A percentile compares a stretch with the other conserved stretches of the same genome.
These are phyloP conservation scores for Aspergillus sp. DNA, from an alignment of 2,329 filamentous ascomycete genomes.

Conservation along the genomic window DNA sequence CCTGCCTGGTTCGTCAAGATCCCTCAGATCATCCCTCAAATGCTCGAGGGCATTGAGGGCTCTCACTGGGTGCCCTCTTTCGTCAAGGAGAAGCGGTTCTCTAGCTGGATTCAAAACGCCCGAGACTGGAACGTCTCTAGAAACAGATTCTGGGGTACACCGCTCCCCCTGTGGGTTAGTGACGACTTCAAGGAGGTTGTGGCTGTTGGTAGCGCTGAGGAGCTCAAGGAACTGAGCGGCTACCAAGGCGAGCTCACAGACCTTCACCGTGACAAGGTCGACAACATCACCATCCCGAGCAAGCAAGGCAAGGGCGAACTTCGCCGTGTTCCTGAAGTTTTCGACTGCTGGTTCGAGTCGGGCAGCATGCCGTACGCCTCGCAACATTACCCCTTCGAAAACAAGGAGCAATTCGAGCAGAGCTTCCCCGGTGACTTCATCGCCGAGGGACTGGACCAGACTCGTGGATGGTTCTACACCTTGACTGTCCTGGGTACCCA, in stretches of 20 bases:
- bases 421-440: slow-evolving; percentile 93
- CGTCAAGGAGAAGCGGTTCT: slow-evolving; percentile 88
- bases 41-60: slow-evolving; percentile 85
- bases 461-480: slow-evolving; percentile 96
- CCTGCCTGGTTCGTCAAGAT: slow-evolving; percentile 96
- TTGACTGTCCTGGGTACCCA: slow-evolving; percentile 84
- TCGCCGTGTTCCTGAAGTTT: slow-evolving; percentile 80
- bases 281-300: slow-evolving; percentile 90
- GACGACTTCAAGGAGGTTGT: slow-evolving; percentile 85
- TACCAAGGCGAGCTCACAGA: slow-evolving; percentile 79
- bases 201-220: slow-evolving; percentile 79
- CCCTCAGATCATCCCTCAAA: slow-evolving; percentile 75
- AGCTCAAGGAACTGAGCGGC: slow-evolving; percentile 83
- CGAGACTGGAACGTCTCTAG: slow-evolving; percentile 94
- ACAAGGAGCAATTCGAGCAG: slow-evolving; percentile 74
- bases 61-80: slow-evolving; percentile 90
- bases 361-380: slow-evolving; percentile 94
- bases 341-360: slow-evolving; percentile 97
- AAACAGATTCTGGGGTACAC: slow-evolving; percentile 94
- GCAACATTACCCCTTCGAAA: slow-evolving; percentile 89
- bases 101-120: slow-evolving; percentile 87
- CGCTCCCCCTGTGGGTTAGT: slow-evolving; percentile 87
- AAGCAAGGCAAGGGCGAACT: slow-evolving; percentile 82
- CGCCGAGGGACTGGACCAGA: slow-evolving; percentile 89
- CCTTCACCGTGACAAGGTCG: slow-evolving; percentile 88